phyloP scores from a whole-genome alignment of 2,329 filamentous ascomycete species.

The Alternaria alternata region DNA sequence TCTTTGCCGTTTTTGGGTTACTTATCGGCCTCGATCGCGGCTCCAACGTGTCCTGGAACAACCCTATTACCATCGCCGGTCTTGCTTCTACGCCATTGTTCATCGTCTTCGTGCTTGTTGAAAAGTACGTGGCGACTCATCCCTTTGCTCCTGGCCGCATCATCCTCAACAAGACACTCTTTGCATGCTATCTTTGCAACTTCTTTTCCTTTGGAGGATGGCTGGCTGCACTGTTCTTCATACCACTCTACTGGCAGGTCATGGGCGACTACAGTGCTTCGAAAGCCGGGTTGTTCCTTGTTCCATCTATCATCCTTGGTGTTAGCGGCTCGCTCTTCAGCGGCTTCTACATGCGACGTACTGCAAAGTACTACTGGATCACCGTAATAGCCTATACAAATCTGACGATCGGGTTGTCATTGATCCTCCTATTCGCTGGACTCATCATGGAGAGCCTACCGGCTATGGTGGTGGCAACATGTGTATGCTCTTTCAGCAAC shows the following conservation, averaged over 20 bases:
- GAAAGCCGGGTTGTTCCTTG: conserved; percentile 68
- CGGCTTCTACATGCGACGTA: conserved; percentile 73
- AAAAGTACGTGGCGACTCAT: conserved; percentile 71
- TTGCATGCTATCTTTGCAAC: conserved; percentile 74
- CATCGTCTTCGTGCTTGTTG: conserved; percentile 71
- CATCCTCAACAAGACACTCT: conserved; percentile 71
- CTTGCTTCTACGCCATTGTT: conserved; percentile 69
- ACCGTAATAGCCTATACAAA: conserved; percentile 66
- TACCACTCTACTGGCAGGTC: conserved; percentile 82
- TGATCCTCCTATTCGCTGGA: conserved; percentile 67
- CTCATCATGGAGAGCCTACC: conserved; percentile 58
- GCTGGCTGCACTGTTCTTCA: conserved; percentile 71
- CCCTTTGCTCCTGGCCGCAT: conserved; percentile 80
- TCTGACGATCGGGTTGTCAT: conserved; percentile 63
- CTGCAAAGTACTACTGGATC: conserved; percentile 75
- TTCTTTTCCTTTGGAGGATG: conserved; percentile 73
- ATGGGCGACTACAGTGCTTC: conserved; percentile 71
- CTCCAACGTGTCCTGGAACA: conserved; percentile 73
- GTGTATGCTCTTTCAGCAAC: conserved; percentile 62
- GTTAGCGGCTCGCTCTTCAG: conserved; percentile 71
- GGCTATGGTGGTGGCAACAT: conserved; percentile 66
- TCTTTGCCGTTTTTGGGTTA: conserved; percentile 70
- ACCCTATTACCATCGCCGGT: conserved; percentile 65
- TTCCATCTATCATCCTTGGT: conserved; percentile 70
- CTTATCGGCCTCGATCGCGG: conserved; percentile 76